Evolutionary conservation across 495 filamentous ascomycete species (phyloP).

Genomic region (Melanomma pulvis-pyrius): DNA sequence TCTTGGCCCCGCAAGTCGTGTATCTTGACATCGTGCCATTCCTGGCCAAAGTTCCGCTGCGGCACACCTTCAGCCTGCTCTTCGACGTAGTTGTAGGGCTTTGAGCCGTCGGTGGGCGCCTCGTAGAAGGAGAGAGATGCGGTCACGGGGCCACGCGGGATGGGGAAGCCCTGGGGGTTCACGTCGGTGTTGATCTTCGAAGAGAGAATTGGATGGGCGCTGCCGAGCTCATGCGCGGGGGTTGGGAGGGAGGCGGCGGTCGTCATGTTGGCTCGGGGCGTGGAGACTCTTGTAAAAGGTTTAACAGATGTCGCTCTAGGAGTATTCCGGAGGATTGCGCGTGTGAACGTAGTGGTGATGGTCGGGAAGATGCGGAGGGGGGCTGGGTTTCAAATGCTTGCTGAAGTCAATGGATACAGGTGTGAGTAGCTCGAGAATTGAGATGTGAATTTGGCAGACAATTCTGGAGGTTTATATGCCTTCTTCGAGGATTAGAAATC

Average conservation of each 20-base stretch:
- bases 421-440: conserved; percentile 16
- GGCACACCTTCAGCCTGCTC: conserved; percentile 60
- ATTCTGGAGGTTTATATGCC: conserved; percentile 9
- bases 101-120: conserved; percentile 63
- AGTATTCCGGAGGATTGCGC: conserved; percentile 13
- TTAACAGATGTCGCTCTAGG: neutral
- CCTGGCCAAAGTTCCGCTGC: conserved; percentile 61
- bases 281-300: neutral
- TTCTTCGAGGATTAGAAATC: conserved; percentile 30
- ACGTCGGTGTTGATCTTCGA: conserved; percentile 18
- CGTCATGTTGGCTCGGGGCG: conserved; percentile 31
- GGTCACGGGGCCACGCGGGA: conserved; percentile 69
- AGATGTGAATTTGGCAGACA: neutral
- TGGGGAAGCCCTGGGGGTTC: conserved; percentile 37
- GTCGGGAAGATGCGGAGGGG: neutral
- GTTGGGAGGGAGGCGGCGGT: conserved; percentile 42
- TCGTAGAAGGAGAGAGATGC: conserved; percentile 69
- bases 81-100: conserved; percentile 73
- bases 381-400: conserved; percentile 1
- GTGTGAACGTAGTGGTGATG: conserved; percentile 12
- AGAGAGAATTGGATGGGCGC: conserved; percentile 5
- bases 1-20: conserved; percentile 70
- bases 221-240: conserved; percentile 38
- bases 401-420: conserved; percentile 1
- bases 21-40: conserved; percentile 54